phyloP scores from a whole-genome alignment of 495 filamentous ascomycete genomes.

The Lasiosphaeriaceae sp. region DNA sequence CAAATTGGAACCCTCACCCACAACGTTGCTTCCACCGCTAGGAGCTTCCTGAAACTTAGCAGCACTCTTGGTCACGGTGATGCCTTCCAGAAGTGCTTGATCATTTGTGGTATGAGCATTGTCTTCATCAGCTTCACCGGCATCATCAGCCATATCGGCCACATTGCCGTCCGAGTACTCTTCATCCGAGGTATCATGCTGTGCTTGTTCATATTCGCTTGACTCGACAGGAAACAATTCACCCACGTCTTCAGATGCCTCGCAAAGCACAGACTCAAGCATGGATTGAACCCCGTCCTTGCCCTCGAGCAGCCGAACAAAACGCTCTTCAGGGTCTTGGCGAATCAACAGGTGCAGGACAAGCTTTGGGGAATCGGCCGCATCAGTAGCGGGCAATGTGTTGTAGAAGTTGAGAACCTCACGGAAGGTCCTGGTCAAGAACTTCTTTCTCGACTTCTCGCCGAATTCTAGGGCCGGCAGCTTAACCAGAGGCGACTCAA shows the following conservation, averaged over 20 bases:
- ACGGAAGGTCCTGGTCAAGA: slow-evolving; percentile 39
- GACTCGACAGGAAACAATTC: background rate
- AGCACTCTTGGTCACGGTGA: background rate
- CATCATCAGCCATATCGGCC: slow-evolving; percentile 19
- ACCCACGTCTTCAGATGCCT: slow-evolving; percentile 9
- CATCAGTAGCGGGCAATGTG: slow-evolving; percentile 13
- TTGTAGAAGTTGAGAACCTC: slow-evolving; percentile 32
- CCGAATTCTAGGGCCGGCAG: slow-evolving; percentile 65
- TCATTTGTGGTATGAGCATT: slow-evolving; percentile 14
- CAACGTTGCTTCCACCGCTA: slow-evolving; percentile 33
- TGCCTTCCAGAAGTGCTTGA: too few relatives aligned
- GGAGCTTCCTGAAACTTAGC: slow-evolving; percentile 22
- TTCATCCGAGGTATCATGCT: slow-evolving; percentile 11
- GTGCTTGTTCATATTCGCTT: background rate
- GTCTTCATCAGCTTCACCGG: slow-evolving; percentile 1
- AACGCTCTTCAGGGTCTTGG: slow-evolving; percentile 25
- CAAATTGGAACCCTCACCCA: background rate
- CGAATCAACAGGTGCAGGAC: slow-evolving; percentile 19
- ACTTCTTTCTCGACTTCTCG: slow-evolving; percentile 43
- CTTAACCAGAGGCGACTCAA: slow-evolving; percentile 60
- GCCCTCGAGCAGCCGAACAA: slow-evolving; percentile 20
- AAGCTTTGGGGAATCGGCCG: slow-evolving; percentile 4
- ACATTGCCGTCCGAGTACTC: too few relatives aligned
- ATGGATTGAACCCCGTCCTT: slow-evolving; percentile 7
- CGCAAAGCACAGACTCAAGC: slow-evolving; percentile 8